Evolutionary conservation across 768 basidiomycete species (phyloP), one percentile per base, ranked within the genome.

Genomic region (Pleurotus eryngii): DNA sequence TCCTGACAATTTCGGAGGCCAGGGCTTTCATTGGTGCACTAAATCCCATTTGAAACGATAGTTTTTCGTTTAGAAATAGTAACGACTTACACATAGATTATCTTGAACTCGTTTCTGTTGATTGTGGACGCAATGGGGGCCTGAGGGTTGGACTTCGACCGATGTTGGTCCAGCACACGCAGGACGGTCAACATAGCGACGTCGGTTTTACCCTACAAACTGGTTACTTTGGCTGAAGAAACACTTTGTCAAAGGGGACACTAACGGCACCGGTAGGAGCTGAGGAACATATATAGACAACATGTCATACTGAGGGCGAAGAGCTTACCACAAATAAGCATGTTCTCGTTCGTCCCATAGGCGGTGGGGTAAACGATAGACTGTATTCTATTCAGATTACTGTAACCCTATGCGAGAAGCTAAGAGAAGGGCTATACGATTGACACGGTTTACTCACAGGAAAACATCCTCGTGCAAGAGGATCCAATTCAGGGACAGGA

Each of bases 11-110:
- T 67, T 99, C 97, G 2, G 95, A 85, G 1, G 96, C 97, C 39
- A 99, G 73, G 0, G 97, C 97, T 69, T 99, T 99, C 94, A 99
- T 98, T 0, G 97, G 97, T 5, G 97, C 97, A 24, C 92, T 94
- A 57, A 7, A 50, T 27, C 35, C 35, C 30, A 60, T 18, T 58
- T 47, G 17, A 46, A 26, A 18, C 42, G 46, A 17, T 46, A 55
- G 24, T 53, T 11, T n/a, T n/a, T n/a, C n/a, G 50, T 20, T 15
- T 14, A 49, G 6, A n/a, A 22, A 11, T 12, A 14, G 55, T 43
- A 39, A 46, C 9, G 3, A 67, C 84, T 66, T 66, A 91, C 91
- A 99, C 97, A 63, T 99, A 99, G 47, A 99, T 95, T 60, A 99
- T 87, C 72, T 99, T 98, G 79, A 97, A 98, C 1, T 84, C 73